Base-by-base conservation (phyloP, 805 yeast genomes). In the Ogataea minuta region DNA sequence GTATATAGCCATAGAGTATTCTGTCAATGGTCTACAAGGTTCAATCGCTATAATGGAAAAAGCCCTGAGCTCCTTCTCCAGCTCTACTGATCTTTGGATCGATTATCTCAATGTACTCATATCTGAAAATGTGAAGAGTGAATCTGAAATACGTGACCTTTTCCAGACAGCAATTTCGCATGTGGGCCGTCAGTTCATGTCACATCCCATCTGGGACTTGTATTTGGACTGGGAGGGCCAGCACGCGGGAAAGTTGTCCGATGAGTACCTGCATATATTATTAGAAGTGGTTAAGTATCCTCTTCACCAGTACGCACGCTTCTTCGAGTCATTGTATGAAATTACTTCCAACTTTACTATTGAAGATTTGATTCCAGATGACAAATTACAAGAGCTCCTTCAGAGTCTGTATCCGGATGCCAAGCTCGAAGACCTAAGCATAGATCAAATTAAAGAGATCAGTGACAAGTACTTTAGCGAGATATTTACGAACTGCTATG, bases 191-290 rank as follows among this genome's bases (percentile, higher is more conserved):
- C 85, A 89, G 43, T 93, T 86, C 60, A 65, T 81, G 45, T 72
- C 95, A 2, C 95, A 89, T 57, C 68, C 79, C 1, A 63, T 90
- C 34, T 91, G 97, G 98, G 95, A 89, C 57, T 68, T 74, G 38
- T 81, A 77, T 45, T 60, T 91, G 16, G 81, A 73, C 27, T 84
- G 79, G 65, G 83, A 79, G 50, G 58, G 66, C n/a, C 50, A 57
- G 11, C 33, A 52, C 6, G 49, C 52, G 8, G 63, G 63, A 17
- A 60, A 62, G 11, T 54, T 59, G 16, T 64, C 73, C 23, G 49
- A 52, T 17, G 70, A 66, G 25, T 58, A 72, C 4, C 52, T 67
- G 2, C 57, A 60, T 3, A 52, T 77, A 1, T 70, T 81, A 41
- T 50, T 71, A 20, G 63, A 65, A 42, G 61, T 80, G 31, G 59